These are phyloP conservation scores for Penicillium lividum DNA, from an alignment of 495 filamentous ascomycete species.

Conservation along the genomic window DNA sequence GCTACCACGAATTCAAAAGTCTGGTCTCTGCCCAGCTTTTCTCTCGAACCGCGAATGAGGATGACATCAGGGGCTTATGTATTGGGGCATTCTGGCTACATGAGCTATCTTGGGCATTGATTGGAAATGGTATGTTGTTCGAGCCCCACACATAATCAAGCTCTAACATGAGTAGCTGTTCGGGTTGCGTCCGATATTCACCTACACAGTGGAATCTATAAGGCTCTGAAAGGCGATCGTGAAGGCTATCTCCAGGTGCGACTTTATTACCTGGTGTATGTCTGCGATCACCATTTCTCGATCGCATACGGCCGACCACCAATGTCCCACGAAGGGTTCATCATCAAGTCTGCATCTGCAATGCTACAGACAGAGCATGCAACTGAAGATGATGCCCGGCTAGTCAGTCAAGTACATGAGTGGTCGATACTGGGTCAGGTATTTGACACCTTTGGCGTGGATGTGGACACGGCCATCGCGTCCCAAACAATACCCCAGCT, in stretches of 20 bases:
- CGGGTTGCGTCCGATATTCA: slow-evolving; percentile 32
- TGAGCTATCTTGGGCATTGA: slow-evolving; percentile 34
- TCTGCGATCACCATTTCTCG: slow-evolving; percentile 42
- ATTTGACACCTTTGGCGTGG: slow-evolving; percentile 41
- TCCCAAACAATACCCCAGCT: slow-evolving; percentile 26
- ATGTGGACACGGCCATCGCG: slow-evolving; percentile 34
- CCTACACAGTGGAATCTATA: slow-evolving; percentile 34
- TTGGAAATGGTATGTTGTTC: slow-evolving; percentile 27
- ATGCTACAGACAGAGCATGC: slow-evolving; percentile 32
- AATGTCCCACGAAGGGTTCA: slow-evolving; percentile 34
- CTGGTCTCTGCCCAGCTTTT: slow-evolving; percentile 25
- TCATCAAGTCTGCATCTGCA: slow-evolving; percentile 23
- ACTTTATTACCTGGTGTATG: slow-evolving; percentile 38
- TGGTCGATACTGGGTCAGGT: slow-evolving; percentile 36
- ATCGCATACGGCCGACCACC: slow-evolving; percentile 36
- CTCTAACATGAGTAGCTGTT: slow-evolving; percentile 29
- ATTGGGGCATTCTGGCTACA: slow-evolving; percentile 41
- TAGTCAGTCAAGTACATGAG: slow-evolving; percentile 39
- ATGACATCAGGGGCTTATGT: slow-evolving; percentile 36
- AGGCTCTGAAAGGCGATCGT: slow-evolving; percentile 30
- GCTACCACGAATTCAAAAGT: slow-evolving; percentile 28
- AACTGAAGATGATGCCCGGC: slow-evolving; percentile 35
- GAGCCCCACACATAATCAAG: background rate
- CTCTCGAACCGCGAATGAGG: slow-evolving; percentile 23
- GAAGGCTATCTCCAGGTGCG: slow-evolving; percentile 30